phyloP scores from a whole-genome alignment of 768 basidiomycete species.

The Exidia glandulosa region DNA sequence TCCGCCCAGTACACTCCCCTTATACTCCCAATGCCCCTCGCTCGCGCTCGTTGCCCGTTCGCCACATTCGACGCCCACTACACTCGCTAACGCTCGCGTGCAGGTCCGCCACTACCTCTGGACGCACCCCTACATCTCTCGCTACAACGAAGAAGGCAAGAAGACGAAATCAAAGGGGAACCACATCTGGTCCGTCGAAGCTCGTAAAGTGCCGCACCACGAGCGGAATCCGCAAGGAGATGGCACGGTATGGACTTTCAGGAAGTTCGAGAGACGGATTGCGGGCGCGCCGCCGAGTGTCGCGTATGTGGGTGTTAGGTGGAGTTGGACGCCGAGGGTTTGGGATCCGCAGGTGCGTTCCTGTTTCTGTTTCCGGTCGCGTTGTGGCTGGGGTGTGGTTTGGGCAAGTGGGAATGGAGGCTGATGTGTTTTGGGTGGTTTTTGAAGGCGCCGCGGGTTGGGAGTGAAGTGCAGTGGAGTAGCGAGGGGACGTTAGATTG shows the following conservation, averaged over 20 bases:
- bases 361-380: background rate
- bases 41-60: background rate
- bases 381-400: background rate
- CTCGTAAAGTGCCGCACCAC: slow-evolving; percentile 47
- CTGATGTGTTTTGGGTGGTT: slow-evolving; percentile 7
- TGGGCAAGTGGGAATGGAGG: background rate
- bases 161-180: slow-evolving; percentile 85
- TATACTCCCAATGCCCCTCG: slow-evolving; percentile 6
- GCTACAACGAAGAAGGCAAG: slow-evolving; percentile 98
- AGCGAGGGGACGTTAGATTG: background rate
- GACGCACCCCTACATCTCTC: slow-evolving; percentile 86
- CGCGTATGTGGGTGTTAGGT: slow-evolving; percentile 40
- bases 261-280: slow-evolving; percentile 79
- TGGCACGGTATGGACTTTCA: slow-evolving; percentile 67
- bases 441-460: background rate
- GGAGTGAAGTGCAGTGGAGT: background rate
- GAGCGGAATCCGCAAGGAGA: slow-evolving; percentile 7
- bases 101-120: slow-evolving; percentile 92
- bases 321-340: slow-evolving; percentile 86
- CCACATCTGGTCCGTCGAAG: slow-evolving; percentile 98
- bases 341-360: slow-evolving; percentile 99
- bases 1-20: background rate
- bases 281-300: slow-evolving; percentile 72
- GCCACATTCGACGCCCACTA: no score
- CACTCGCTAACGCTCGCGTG: no score